Percentiles rank a stretch among this genome's conserved stretches.
These are phyloP conservation scores for Lecanicillium sp. DNA, from an alignment of 2,329 filamentous ascomycete species.

Conservation along the genomic window DNA sequence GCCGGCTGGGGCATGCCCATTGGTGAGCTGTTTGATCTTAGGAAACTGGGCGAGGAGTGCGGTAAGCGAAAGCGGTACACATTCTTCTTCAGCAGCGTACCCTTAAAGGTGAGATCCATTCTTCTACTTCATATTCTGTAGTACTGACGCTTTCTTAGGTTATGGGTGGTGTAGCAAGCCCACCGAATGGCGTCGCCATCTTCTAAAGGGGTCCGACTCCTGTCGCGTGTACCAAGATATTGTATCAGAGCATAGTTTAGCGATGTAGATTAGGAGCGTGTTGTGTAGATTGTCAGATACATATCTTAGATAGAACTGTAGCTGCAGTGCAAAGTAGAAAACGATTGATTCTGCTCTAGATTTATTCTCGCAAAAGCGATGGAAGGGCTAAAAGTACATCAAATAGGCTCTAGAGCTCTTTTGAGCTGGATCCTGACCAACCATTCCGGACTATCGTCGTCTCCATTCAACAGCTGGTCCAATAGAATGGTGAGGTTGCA, in stretches of 20 bases:
- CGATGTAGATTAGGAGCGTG: too few species aligned
- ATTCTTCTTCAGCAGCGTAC: slow-evolving; percentile 32
- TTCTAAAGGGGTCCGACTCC: slow-evolving; percentile 16
- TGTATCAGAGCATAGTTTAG: too few species aligned
- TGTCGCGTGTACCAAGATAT: too few species aligned
- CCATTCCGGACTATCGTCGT: slow-evolving; percentile 6
- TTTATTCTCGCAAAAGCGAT: too few species aligned
- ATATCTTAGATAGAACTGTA: too few species aligned
- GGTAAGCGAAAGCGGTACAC: slow-evolving; percentile 23
- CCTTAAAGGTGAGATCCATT: slow-evolving; percentile 20
- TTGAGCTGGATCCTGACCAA: slow-evolving; percentile 3
- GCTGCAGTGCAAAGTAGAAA: too few species aligned
- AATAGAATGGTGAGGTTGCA: slow-evolving; percentile 2
- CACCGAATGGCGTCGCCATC: slow-evolving; percentile 29
- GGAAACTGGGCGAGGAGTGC: slow-evolving; percentile 27
- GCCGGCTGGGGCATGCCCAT: slow-evolving; percentile 45
- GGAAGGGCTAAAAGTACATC: too few species aligned
- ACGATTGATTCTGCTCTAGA: too few species aligned
- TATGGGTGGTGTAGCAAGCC: slow-evolving; percentile 28
- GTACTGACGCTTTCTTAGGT: slow-evolving; percentile 15
- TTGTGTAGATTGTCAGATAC: too few species aligned
- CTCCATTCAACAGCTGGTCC: slow-evolving; percentile 1
- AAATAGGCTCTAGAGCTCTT: slow-evolving; percentile 1
- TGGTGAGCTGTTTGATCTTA: slow-evolving; percentile 40
- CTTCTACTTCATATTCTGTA: background rate